A percentile compares a stretch with the other conserved stretches of the same genome.
Conservation (phyloP, 495 filamentous ascomycete genomes). For the Penicillium malachiteum region DNA sequence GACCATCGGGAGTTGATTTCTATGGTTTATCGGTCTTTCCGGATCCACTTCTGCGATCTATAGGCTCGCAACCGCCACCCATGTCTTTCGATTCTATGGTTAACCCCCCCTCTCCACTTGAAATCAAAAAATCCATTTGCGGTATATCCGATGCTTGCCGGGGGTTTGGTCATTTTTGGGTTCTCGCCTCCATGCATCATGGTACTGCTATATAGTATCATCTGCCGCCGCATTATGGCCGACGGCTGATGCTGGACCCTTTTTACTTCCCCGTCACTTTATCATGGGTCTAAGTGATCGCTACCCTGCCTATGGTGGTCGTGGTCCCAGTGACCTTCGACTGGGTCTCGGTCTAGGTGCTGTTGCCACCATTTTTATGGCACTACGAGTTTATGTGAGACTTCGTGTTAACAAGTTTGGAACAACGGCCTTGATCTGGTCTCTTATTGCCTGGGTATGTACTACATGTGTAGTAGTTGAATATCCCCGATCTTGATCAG, state of each 20-base stretch:
- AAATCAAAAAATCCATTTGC: neutral
- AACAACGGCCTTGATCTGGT: conserved; percentile 21
- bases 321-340: conserved; percentile 20
- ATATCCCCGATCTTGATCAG: too few species aligned
- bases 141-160: neutral
- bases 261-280: neutral
- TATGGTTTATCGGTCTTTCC: neutral
- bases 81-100: neutral
- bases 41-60: neutral
- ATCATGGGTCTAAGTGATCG: conserved; percentile 13
- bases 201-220: too few species aligned
- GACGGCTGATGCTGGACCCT: neutral
- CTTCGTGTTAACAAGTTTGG: conserved; percentile 26
- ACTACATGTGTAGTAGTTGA: too few species aligned
- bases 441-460: conserved; percentile 27
- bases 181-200: too few species aligned
- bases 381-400: conserved; percentile 23
- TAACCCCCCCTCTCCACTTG: neutral
- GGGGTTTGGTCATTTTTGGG: neutral
- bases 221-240: too few species aligned
- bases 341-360: conserved; percentile 19
- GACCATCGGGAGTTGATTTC: too few species aligned
- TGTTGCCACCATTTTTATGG: conserved; percentile 27
- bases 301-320: conserved; percentile 25
- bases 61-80: conserved; percentile 1